phyloP scores from a whole-genome alignment of 345 rosid species.

The Melaleuca quinquenervia region DNA sequence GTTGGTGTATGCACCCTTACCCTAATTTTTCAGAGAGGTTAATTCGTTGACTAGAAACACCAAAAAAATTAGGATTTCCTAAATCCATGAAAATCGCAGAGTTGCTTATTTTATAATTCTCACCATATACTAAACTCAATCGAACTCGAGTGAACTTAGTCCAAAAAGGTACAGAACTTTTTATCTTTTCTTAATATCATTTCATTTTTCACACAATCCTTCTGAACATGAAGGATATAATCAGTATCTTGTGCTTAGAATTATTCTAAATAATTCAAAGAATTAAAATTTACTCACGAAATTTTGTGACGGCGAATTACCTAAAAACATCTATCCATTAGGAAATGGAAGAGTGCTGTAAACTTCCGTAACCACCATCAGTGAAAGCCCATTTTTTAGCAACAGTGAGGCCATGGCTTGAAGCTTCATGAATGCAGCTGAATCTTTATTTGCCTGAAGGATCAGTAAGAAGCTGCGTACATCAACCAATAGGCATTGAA shows the following conservation, averaged over 20 bases:
- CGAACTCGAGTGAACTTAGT: not conserved
- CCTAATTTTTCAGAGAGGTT: not conserved
- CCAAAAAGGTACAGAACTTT: not conserved
- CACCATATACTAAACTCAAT: not conserved
- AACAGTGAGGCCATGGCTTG: slow-evolving; percentile 50
- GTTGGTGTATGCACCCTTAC: not conserved
- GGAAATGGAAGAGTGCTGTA: slow-evolving; percentile 55
- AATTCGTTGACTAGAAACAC: not conserved
- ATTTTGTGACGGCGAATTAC: slow-evolving; percentile 5
- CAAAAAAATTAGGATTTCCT: not conserved
- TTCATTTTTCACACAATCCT: not conserved
- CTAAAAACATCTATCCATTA: slow-evolving; percentile 55
- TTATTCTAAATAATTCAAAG: not conserved
- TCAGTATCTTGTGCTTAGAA: not conserved
- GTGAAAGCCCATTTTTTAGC: slow-evolving; percentile 91
- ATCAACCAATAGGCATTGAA: slow-evolving; percentile 91
- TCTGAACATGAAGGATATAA: not conserved
- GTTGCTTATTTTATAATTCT: not conserved
- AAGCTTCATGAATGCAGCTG: slow-evolving; percentile 58
- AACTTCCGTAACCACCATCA: slow-evolving; percentile 64
- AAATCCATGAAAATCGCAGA: not conserved
- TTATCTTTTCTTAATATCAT: not conserved
- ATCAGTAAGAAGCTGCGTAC: slow-evolving; percentile 50
- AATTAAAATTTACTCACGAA: not conserved
- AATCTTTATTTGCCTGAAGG: slow-evolving; percentile 43